A percentile compares a stretch with the other conserved stretches of the same genome.
Conservation (phyloP, 108 stramenopile species). For the Discostella stelligeroides region DNA sequence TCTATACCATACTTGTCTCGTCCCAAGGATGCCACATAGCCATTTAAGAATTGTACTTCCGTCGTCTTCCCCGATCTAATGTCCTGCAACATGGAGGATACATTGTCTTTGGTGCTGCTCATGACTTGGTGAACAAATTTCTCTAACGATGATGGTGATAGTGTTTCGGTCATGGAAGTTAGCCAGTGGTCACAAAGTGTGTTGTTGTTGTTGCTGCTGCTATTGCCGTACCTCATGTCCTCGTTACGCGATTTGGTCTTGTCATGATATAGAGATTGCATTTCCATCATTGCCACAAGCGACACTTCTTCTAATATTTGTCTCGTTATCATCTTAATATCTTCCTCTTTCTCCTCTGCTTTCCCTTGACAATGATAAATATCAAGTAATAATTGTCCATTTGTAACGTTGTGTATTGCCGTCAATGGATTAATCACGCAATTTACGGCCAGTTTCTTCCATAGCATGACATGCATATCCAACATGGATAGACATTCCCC, state of each 20-base stretch:
- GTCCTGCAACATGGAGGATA: constrained; percentile 85
- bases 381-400: constrained; percentile 30
- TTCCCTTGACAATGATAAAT: background rate
- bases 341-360: background rate
- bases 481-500: background rate
- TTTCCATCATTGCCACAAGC: constrained; percentile 26
- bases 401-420: constrained; percentile 46
- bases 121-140: constrained; percentile 67
- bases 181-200: no score
- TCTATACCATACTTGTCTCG: constrained; percentile 49
- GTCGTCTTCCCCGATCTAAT: constrained; percentile 46
- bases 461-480: constrained; percentile 60
- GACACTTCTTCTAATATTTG: constrained; percentile 44
- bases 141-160: constrained; percentile 25
- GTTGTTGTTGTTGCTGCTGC: no score
- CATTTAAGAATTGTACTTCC: constrained; percentile 82
- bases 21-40: constrained; percentile 66
- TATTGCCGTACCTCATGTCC: no score
- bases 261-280: no score
- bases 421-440: constrained; percentile 82
- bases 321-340: constrained; percentile 3
- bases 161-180: constrained; percentile 13
- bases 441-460: constrained; percentile 77
- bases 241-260: no score
- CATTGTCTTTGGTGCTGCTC: constrained; percentile 61